These are phyloP conservation scores for Auricularia heimuer DNA, from an alignment of 768 basidiomycete species.

Conservation along the genomic window DNA sequence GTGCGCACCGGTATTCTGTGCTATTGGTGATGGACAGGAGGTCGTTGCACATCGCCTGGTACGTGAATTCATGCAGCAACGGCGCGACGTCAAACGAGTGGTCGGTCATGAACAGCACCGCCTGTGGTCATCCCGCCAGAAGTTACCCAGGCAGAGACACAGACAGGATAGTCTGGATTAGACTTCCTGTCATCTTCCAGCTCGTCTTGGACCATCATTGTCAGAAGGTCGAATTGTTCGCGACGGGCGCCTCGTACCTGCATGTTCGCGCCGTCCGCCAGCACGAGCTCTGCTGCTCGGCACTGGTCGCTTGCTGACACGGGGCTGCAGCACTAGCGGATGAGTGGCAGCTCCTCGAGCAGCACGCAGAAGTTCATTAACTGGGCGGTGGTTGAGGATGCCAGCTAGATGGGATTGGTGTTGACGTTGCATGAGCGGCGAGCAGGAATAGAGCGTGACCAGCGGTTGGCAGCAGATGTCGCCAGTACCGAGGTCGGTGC, in stretches of 20 bases:
- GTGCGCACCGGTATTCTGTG: conserved; percentile 68
- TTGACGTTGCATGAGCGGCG: too few species aligned
- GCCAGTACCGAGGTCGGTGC: too few species aligned
- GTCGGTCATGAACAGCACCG: conserved; percentile 85
- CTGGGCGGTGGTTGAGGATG: conserved; percentile 21
- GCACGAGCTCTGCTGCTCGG: conserved; percentile 46
- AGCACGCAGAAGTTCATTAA: conserved; percentile 85
- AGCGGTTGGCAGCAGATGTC: too few species aligned
- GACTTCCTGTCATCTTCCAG: conserved; percentile 80
- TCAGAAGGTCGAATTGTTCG: conserved; percentile 73
- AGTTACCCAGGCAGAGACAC: conserved; percentile 24
- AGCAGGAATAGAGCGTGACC: too few species aligned
- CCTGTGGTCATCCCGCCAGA: conserved; percentile 50
- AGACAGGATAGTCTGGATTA: conserved; percentile 81
- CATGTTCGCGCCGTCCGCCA: conserved; percentile 79
- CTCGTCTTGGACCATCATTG: conserved; percentile 71
- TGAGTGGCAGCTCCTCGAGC: conserved; percentile 83
- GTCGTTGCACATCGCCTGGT: conserved; percentile 98
- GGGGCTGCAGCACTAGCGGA: conserved; percentile 83
- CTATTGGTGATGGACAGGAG: conserved; percentile 86
- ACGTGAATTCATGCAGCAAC: conserved; percentile 94
- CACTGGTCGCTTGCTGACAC: conserved; percentile 66
- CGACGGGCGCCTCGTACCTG: conserved; percentile 57
- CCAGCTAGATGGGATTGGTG: too few species aligned
- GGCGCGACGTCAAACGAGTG: conserved; percentile 91